Base-by-base conservation (phyloP, 1,284 basidiomycete genomes). In the Cryptococcus jaspeensis region DNA sequence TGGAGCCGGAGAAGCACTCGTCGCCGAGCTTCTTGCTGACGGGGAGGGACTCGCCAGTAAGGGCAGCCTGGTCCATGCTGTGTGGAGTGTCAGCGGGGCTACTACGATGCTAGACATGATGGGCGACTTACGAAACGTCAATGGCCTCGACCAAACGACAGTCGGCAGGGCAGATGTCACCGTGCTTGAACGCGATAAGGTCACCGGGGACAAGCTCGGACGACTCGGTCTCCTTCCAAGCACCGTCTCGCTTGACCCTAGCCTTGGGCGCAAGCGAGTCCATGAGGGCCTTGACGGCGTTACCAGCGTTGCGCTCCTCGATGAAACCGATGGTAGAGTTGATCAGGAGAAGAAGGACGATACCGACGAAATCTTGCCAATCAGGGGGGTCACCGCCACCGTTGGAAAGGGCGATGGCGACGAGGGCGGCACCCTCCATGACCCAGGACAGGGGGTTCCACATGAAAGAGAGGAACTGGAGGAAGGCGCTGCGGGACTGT, bases 401-500 rank as follows among this genome's bases (percentile, higher is more conserved):
- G 80, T 98, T 98, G 63, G 94, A 96, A 41, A 98, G 86, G 46
- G 85, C 94, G 76, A 97, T 97, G 59, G 94, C 93, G 76, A 98
- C 94, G 50, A 97, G 82, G 50, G 94, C 93, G 55, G 94, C 94
- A 67, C 89, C 92, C 80, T 99, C 94, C 94, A 98, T 99, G 80
- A 98, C 95, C 93, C 94, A 98, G 41, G 93, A 96, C 23, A 97
- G 84, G 52, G 93, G 93, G 81, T 96, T 96, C 92, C 92, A 95
- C 92, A 95, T 95, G 84, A 96, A 97, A 75, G 86, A 87, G 71
- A 96, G 81, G 82, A 96, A 96, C 88, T 96, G 78, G 15, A 72
- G 64, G 61, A 71, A 54, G 55, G 66, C 70, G 63, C 75, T 79
- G 64, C 50, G 36, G 16, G 35, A 64, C 50, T 13, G 59, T 61